Percentiles rank a stretch among this genome's conserved stretches.
phyloP scores from a whole-genome alignment of 257 asterid species.

The Nicotiana sylvestris region DNA sequence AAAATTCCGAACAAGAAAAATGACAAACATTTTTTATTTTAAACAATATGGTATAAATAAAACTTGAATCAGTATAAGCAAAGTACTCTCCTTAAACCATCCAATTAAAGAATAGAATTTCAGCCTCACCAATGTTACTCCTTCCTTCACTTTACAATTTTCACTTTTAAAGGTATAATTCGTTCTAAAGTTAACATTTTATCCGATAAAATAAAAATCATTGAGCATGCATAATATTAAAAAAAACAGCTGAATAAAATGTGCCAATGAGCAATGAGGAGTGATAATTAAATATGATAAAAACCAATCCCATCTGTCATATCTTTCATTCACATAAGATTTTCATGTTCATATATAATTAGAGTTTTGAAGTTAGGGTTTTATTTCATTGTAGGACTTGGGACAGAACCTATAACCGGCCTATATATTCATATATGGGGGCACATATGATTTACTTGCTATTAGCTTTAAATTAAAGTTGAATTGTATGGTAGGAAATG shows the following conservation, averaged over 20 bases:
- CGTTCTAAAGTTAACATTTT: no score
- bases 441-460: background rate
- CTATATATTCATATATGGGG: background rate
- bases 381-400: background rate
- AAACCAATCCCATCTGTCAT: background rate
- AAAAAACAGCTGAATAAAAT: background rate
- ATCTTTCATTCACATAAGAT: background rate
- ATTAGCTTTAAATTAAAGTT: background rate
- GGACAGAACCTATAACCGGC: constrained; percentile 1
- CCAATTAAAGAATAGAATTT: no score
- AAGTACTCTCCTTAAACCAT: no score
- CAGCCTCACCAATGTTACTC: no score
- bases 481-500: background rate
- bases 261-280: background rate
- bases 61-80: no score
- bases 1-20: no score
- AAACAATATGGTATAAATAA: no score
- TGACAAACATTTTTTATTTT: no score
- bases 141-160: no score
- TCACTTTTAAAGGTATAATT: no score
- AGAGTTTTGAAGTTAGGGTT: background rate
- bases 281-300: background rate
- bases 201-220: no score
- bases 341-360: background rate
- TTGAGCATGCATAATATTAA: background rate